Evolutionary conservation across 2,329 filamentous ascomycete genomes (phyloP).

Genomic region (Curvularia verruculosa): DNA sequence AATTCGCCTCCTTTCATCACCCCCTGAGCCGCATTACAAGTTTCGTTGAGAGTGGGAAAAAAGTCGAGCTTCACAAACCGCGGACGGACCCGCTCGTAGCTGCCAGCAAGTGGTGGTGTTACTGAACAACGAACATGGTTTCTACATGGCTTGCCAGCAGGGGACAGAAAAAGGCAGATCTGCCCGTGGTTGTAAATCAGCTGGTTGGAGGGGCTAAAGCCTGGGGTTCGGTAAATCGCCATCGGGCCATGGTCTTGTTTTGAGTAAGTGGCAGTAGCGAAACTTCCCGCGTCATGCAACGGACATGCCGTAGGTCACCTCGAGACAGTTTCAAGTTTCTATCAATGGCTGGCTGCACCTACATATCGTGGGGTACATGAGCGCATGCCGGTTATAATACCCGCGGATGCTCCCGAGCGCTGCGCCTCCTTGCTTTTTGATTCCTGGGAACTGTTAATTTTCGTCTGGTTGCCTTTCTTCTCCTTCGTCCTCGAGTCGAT

Average conservation of each 20-base stretch:
- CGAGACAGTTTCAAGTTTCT: slow-evolving; percentile 10
- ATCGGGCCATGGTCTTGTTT: slow-evolving; percentile 10
- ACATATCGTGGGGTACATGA: slow-evolving; percentile 4
- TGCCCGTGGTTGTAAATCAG: neutral
- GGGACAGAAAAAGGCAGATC: neutral
- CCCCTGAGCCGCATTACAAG: neutral
- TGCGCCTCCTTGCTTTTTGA: slow-evolving; percentile 6
- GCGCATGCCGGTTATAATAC: slow-evolving; percentile 14
- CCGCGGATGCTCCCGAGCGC: slow-evolving; percentile 11
- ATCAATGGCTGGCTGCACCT: slow-evolving; percentile 1
- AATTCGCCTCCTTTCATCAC: neutral
- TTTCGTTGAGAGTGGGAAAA: neutral
- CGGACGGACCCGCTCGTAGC: neutral
- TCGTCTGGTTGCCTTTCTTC: neutral
- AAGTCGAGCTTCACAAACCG: neutral
- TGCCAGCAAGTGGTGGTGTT: neutral
- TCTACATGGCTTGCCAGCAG: neutral
- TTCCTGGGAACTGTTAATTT: neutral
- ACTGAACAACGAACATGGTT: neutral
- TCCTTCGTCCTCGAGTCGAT: neutral
- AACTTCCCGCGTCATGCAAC: slow-evolving; percentile 10
- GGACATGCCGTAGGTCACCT: slow-evolving; percentile 9
- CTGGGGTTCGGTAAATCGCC: neutral
- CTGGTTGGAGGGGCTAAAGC: neutral
- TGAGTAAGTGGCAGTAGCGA: slow-evolving; percentile 10